These are phyloP conservation scores for Serendipita indica DNA, from an alignment of 768 basidiomycete species.

Conservation along the genomic window DNA sequence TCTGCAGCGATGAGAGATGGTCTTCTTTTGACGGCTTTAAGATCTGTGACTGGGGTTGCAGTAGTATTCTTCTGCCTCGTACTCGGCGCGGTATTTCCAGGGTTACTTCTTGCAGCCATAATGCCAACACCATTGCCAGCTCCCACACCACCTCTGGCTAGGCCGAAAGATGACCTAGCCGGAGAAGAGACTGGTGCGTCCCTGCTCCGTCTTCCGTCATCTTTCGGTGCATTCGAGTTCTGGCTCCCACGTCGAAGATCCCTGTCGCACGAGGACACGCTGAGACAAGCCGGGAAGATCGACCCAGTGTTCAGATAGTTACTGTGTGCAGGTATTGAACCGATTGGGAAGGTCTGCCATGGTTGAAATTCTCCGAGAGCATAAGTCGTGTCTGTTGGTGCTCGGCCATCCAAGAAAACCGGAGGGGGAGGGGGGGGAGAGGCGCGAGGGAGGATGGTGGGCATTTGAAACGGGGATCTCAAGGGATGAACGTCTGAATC, in stretches of 20 bases:
- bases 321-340: neutral
- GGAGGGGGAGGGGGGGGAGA: neutral
- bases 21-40: too few relatives aligned
- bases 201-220: neutral
- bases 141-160: too few relatives aligned
- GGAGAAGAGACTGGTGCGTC: too few relatives aligned
- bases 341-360: neutral
- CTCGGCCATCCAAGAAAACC: neutral
- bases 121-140: too few relatives aligned
- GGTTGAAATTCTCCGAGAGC: neutral
- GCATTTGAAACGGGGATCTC: neutral
- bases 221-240: conserved; percentile 7
- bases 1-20: too few relatives aligned
- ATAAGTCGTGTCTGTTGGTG: neutral
- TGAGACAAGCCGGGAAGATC: neutral
- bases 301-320: neutral
- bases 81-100: too few relatives aligned
- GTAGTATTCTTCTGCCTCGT: too few relatives aligned
- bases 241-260: conserved; percentile 6
- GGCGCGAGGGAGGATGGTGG: too few relatives aligned
- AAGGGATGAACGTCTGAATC: neutral
- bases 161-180: too few relatives aligned
- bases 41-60: too few relatives aligned
- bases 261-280: neutral
- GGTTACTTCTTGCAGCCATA: too few relatives aligned